Percentiles rank a stretch among this genome's conserved stretches.
Conservation (phyloP, 305 asterid genomes). For the Andrographis paniculata region DNA sequence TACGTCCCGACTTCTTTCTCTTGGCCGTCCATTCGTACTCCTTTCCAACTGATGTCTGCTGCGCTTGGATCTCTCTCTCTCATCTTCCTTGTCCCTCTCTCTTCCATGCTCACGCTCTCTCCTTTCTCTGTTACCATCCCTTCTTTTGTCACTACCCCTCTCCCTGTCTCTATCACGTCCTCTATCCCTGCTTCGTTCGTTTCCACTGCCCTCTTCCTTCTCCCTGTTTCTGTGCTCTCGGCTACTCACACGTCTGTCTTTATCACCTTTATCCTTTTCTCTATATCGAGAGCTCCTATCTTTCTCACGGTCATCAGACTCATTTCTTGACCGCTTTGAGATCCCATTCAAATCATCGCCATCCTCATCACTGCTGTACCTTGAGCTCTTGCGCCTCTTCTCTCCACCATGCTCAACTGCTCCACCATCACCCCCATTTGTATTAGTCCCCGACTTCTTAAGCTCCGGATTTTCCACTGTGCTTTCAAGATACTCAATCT, state of each 20-base stretch:
- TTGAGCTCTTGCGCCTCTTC: slow-evolving; percentile 33
- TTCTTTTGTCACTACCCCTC: slow-evolving; percentile 29
- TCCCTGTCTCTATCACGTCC: slow-evolving; percentile 29
- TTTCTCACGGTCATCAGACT: slow-evolving; percentile 32
- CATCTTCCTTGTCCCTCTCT: slow-evolving; percentile 38
- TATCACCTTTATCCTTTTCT: slow-evolving; percentile 46
- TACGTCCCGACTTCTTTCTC: slow-evolving; percentile 35
- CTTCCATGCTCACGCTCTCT: slow-evolving; percentile 40
- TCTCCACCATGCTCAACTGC: slow-evolving; percentile 27
- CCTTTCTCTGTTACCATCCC: slow-evolving; percentile 35
- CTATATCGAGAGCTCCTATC: slow-evolving; percentile 34
- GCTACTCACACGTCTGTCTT: slow-evolving; percentile 26
- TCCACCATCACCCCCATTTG: slow-evolving; percentile 30
- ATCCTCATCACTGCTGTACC: slow-evolving; percentile 35
- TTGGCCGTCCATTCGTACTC: slow-evolving; percentile 27
- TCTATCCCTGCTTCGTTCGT: slow-evolving; percentile 18
- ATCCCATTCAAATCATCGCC: slow-evolving; percentile 31
- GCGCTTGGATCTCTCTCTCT: slow-evolving; percentile 33
- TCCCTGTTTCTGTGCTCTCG: slow-evolving; percentile 36
- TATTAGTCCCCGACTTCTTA: slow-evolving; percentile 28
- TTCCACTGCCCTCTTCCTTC: slow-evolving; percentile 30
- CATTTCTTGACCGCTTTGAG: slow-evolving; percentile 36
- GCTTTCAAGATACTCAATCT: slow-evolving; percentile 48
- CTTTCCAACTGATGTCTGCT: slow-evolving; percentile 36
- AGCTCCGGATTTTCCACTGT: slow-evolving; percentile 42